A percentile compares a stretch with the other conserved stretches of the same genome.
These are phyloP conservation scores for Phytophthora multivora DNA, from an alignment of 352 stramenopile genomes.

Conservation along the genomic window DNA sequence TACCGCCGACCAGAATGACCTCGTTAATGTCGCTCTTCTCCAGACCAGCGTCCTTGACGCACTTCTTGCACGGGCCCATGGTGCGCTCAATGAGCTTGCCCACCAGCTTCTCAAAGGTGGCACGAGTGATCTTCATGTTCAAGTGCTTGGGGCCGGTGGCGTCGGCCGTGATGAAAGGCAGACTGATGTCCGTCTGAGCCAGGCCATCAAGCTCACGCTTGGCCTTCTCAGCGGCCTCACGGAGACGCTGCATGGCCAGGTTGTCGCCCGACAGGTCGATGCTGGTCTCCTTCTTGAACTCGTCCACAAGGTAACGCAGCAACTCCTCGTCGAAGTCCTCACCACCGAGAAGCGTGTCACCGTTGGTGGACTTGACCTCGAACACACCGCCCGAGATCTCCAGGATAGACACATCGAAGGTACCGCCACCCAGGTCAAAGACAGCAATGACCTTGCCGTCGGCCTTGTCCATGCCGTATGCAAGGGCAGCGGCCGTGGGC, in stretches of 20 bases:
- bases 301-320: conserved; percentile 91
- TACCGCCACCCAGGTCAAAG: conserved; percentile 98
- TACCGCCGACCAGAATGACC: conserved; percentile 98
- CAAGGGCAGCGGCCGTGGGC: conserved; percentile 96
- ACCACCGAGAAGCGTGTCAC: conserved; percentile 95
- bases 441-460: conserved; percentile 97
- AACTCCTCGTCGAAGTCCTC: conserved; percentile 98
- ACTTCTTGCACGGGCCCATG: conserved; percentile 94
- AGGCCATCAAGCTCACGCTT: conserved; percentile 98
- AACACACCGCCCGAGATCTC: conserved; percentile 97
- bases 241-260: conserved; percentile 96
- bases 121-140: conserved; percentile 95
- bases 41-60: conserved; percentile 85
- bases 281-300: conserved; percentile 97
- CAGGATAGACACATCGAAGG: conserved; percentile 98
- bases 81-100: conserved; percentile 94
- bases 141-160: conserved; percentile 97
- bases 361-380: conserved; percentile 97
- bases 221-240: conserved; percentile 94
- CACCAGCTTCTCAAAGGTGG: conserved; percentile 96
- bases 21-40: conserved; percentile 96
- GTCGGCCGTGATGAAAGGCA: conserved; percentile 99
- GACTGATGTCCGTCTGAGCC: conserved; percentile 95
- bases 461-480: conserved; percentile 98
- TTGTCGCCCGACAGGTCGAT: conserved; percentile 95